Base-by-base conservation (phyloP, 306 rosid genomes). In the Cicer cuneatum region DNA sequence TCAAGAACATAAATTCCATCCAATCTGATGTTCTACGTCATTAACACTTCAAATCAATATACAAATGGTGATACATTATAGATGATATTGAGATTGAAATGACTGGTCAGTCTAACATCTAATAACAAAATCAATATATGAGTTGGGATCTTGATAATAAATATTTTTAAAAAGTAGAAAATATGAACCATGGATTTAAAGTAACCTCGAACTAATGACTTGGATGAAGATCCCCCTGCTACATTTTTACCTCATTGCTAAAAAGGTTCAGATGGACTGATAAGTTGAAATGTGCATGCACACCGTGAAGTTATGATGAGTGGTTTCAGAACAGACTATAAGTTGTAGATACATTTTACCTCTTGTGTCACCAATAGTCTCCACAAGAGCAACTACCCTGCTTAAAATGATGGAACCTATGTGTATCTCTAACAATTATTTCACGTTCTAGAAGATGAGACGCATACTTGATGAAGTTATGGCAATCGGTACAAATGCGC, bases 311-410 rank as follows among this genome's bases (percentile, higher is more conserved):
- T 65, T 70, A 57, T 75, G 68, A 37, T 45, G 41, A 72, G 69
- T 52, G 48, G 66, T 14, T 65, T 35, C 47, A 71, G 71, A 73
- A 10, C 39, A 35, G 3, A 35, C 59, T 29, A 48, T 18, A 29
- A 29, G 51, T 45, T 71, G 35, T 58, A 46, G 78, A 71, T 35
- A 69, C 16, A 9, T 42, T 79, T 45, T 11, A 58, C 6, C 58
- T 73, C 43, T 69, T 19, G 57, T 92, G 57, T 92, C 84, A 90
- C 96, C 93, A 93, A 83, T 82, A 87, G 83, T 93, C 90, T 83
- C 90, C 86, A 73, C 90, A 93, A 64, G 96, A 86, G 80, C 95
- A 90, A 71, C 52, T 39, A 2, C 96, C 93, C 2, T 87, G 74
- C 81, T 75, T 89, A 69, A 89, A 93, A 77, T 77, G 90, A 81